Percentiles rank a stretch among this genome's conserved stretches.
Conservation (phyloP, 2,329 filamentous ascomycete genomes). For the Ceratocystis eucalypticola region DNA sequence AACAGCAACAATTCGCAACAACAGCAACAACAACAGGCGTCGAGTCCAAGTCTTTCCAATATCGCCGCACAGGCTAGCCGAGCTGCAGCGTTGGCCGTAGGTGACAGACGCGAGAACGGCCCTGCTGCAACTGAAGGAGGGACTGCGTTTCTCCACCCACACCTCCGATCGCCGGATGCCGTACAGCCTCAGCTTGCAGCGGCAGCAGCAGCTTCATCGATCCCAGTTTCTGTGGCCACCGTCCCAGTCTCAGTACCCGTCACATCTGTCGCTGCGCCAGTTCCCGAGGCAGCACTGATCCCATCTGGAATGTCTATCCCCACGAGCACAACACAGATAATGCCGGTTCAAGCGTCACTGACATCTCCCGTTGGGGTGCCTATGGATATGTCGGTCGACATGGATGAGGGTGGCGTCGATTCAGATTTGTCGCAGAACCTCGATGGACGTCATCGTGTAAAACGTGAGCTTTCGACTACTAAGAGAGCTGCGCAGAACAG, state of each 20-base stretch:
- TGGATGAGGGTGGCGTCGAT: constrained; percentile 22
- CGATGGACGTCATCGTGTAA: constrained; percentile 55
- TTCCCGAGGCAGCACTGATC: constrained; percentile 28
- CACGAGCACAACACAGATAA: not conserved
- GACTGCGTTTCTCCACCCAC: constrained; percentile 4
- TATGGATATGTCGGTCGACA: constrained; percentile 25
- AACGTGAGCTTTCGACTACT: constrained; percentile 84
- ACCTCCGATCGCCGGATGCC: not conserved
- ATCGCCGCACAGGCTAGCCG: constrained; percentile 15
- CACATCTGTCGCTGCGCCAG: constrained; percentile 5
- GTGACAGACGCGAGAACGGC: not conserved
- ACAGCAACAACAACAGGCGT: not conserved
- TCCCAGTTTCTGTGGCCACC: constrained; percentile 1
- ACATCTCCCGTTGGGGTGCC: constrained; percentile 6
- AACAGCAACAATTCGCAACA: not conserved
- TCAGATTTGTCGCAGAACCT: constrained; percentile 22
- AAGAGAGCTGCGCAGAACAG: constrained; percentile 95
- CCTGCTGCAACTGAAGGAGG: not conserved
- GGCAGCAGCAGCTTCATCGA: not conserved
- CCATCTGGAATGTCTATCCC: constrained; percentile 21
- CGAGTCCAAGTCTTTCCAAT: not conserved
- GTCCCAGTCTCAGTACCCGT: constrained; percentile 2
- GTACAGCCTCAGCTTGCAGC: not conserved
- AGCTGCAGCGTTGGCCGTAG: not conserved
- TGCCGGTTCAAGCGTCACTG: constrained; percentile 1